phyloP scores from a whole-genome alignment of 2,329 filamentous ascomycete species.

The Cercospora sojina region DNA sequence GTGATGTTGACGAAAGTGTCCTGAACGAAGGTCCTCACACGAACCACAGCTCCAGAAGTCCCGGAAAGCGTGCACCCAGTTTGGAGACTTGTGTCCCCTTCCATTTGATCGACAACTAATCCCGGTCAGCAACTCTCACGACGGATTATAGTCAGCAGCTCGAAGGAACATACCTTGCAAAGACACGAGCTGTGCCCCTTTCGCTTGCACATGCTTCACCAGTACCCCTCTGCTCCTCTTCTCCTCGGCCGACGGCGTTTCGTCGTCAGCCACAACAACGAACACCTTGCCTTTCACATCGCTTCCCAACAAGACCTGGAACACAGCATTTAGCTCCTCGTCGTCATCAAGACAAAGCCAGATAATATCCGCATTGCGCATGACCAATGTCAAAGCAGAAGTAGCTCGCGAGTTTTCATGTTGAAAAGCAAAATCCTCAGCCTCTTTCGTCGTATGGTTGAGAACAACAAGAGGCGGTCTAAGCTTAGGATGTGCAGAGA shows the following conservation, averaged over 20 bases:
- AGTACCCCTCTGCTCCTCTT: background rate
- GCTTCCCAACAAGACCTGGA: background rate
- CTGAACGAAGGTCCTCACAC: background rate
- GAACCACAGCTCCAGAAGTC: background rate
- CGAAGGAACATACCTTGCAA: background rate
- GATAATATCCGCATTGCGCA: background rate
- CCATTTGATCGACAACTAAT: background rate
- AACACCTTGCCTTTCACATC: conserved; percentile 3
- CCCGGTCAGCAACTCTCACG: background rate
- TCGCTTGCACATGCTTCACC: background rate
- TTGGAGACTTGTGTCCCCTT: background rate
- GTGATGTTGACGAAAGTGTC: background rate
- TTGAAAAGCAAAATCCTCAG: conserved; percentile 4
- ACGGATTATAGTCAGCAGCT: background rate
- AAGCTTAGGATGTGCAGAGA: background rate
- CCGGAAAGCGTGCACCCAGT: background rate
- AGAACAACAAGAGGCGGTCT: background rate
- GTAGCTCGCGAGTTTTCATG: conserved; percentile 1
- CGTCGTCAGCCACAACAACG: background rate
- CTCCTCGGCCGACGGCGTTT: background rate
- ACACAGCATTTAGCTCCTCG: background rate
- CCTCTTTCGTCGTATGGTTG: background rate
- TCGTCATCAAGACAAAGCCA: background rate
- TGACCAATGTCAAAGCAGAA: background rate
- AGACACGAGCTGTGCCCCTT: background rate